These are phyloP conservation scores for Avena sativa DNA, from an alignment of 176 grass and related monocot genomes.

Conservation along the genomic window DNA sequence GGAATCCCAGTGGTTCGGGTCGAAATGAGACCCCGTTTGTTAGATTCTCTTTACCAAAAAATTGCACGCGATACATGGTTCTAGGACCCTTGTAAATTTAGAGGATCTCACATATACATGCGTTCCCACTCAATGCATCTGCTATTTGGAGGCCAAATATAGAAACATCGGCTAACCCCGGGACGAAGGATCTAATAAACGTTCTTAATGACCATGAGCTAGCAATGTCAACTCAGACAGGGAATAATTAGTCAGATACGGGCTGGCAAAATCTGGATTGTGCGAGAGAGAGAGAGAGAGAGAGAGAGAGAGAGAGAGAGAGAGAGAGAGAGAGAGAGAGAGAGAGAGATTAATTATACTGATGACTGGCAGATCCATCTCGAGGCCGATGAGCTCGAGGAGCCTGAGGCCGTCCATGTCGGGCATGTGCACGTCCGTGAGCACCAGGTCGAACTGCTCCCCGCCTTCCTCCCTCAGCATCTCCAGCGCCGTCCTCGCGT, in stretches of 20 bases:
- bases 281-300: neutral
- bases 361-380: constrained; percentile 81
- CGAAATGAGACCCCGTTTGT: too few species aligned
- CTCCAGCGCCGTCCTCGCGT: constrained; percentile 45
- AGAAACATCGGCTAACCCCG: neutral
- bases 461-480: constrained; percentile 51
- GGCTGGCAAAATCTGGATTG: neutral
- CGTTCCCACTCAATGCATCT: neutral
- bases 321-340: too few species aligned
- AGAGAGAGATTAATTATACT: constrained; percentile 39
- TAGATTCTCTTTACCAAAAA: too few species aligned
- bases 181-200: neutral
- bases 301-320: too few species aligned
- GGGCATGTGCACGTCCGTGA: constrained; percentile 64
- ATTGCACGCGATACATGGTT: neutral
- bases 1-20: too few species aligned
- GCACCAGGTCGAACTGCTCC: constrained; percentile 60
- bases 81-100: neutral
- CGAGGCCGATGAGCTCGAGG: constrained; percentile 56
- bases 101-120: neutral
- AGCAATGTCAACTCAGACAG: neutral
- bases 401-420: constrained; percentile 80
- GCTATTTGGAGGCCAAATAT: neutral
- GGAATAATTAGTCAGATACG: neutral
- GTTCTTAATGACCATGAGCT: neutral